Conservation (phyloP, 1,139 yeast species). For the Pichia sp. region DNA sequence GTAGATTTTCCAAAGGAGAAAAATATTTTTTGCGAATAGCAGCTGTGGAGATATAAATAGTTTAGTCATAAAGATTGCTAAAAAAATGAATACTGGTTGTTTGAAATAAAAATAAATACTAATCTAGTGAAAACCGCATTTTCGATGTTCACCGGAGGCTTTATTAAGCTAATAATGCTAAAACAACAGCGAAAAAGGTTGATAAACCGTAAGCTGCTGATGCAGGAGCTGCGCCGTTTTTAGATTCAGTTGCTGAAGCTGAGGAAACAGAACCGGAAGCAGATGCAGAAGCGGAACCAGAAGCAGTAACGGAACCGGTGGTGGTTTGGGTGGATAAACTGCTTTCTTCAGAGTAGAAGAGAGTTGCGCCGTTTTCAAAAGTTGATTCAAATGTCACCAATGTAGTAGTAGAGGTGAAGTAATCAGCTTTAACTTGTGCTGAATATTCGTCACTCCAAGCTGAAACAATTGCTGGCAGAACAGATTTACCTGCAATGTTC, state of each 20-base stretch:
- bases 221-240: constrained; percentile 4
- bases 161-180: neutral
- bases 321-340: constrained; percentile 5
- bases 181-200: constrained; percentile 1
- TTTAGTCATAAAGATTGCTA: no score
- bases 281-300: constrained; percentile 2
- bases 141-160: no score
- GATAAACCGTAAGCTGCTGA: constrained; percentile 3
- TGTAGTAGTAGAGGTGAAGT: constrained; percentile 28
- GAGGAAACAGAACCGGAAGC: constrained; percentile 1
- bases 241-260: neutral
- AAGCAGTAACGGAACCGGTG: neutral
- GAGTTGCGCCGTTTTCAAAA: constrained; percentile 15
- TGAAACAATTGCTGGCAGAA: constrained; percentile 27
- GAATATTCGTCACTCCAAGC: constrained; percentile 46
- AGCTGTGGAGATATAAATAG: no score
- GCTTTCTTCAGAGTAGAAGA: constrained; percentile 7
- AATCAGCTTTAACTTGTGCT: constrained; percentile 25
- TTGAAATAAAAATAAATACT: no score
- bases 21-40: no score
- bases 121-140: no score
- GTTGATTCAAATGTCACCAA: constrained; percentile 16
- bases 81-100: no score
- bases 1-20: no score
- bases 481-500: constrained; percentile 34